Evolutionary conservation across 148 eudicot genomes (phyloP).

Genomic region (Amaranthus cruentus): DNA sequence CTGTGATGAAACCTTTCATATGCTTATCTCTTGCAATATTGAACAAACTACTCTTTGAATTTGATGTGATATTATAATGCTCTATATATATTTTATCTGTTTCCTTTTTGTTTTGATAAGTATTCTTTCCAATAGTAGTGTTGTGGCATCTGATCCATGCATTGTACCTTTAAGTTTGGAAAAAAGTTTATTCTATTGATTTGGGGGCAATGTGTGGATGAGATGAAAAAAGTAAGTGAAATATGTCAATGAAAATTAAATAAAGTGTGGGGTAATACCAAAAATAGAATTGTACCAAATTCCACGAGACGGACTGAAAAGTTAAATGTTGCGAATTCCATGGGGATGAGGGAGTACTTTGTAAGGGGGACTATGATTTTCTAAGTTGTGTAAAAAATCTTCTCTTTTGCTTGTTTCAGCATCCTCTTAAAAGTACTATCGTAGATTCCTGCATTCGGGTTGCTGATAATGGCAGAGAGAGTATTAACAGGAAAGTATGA

Average conservation of each 20-base stretch:
- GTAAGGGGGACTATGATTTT: neutral
- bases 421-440: conserved; percentile 47
- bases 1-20: no score
- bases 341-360: neutral
- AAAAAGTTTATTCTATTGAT: neutral
- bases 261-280: no score
- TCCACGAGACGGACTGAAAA: neutral
- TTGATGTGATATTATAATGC: no score
- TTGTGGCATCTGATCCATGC: no score
- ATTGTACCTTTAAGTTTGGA: no score
- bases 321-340: neutral
- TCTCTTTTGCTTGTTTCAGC: conserved; percentile 30
- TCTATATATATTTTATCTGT: no score
- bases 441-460: conserved; percentile 63
- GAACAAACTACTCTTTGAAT: no score
- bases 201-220: neutral
- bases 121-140: no score
- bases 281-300: no score
- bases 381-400: neutral
- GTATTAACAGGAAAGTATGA: conserved; percentile 51
- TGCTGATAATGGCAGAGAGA: conserved; percentile 55
- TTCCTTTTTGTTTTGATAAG: no score
- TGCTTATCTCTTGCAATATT: no score
- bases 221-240: neutral
- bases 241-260: neutral